Evolutionary conservation across 805 yeast genomes (phyloP).

Genomic region (Pichia scutulata): DNA sequence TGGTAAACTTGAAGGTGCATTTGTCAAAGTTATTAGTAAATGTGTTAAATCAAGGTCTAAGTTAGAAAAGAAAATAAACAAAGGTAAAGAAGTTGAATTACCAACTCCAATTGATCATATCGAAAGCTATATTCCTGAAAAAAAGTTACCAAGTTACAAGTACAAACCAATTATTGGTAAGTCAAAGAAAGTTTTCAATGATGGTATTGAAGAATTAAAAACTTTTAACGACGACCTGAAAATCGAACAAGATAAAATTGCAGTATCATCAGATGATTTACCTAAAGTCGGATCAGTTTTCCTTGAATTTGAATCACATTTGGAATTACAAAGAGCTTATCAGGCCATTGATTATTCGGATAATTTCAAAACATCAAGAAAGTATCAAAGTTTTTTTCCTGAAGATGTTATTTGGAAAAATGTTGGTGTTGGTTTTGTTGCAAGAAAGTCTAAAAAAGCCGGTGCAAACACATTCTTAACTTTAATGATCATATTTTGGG

Average conservation of each 20-base stretch:
- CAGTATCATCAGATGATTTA: conserved; percentile 35
- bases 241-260: conserved; percentile 40
- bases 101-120: conserved; percentile 53
- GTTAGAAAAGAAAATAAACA: conserved; percentile 34
- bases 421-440: conserved; percentile 47
- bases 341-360: conserved; percentile 64
- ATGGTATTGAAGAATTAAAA: conserved; percentile 58
- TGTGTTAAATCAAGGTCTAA: conserved; percentile 50
- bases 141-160: conserved; percentile 80
- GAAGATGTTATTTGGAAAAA: conserved; percentile 83
- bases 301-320: conserved; percentile 73
- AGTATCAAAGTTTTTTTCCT: conserved; percentile 62
- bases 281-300: conserved; percentile 63
- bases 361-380: conserved; percentile 37
- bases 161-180: conserved; percentile 65
- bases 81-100: conserved; percentile 39
- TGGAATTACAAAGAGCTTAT: conserved; percentile 81
- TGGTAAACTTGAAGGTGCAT: conserved; percentile 55
- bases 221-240: conserved; percentile 62
- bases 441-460: conserved; percentile 48
- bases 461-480: conserved; percentile 60
- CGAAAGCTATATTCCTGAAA: conserved; percentile 53
- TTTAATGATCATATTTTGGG: conserved; percentile 78
- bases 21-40: conserved; percentile 52
- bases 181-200: conserved; percentile 78